Evolutionary conservation across 257 asterid species (phyloP).

Genomic region (Petrea volubilis): DNA sequence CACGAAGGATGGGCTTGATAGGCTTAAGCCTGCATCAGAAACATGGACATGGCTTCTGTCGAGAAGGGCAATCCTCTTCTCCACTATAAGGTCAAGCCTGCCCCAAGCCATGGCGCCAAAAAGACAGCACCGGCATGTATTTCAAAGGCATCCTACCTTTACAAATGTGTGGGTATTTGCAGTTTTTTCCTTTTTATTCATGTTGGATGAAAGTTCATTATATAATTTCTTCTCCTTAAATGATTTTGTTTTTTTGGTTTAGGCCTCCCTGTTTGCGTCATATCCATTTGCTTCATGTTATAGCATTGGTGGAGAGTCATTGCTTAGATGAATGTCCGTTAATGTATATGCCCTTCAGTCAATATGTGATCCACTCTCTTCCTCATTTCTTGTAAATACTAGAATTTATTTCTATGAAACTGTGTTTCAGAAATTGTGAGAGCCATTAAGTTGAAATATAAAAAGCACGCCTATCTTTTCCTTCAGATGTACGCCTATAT

Average conservation of each 20-base stretch:
- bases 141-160: background rate
- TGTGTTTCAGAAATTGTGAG: no score
- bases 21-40: background rate
- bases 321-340: background rate
- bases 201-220: background rate
- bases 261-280: background rate
- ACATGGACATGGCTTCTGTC: background rate
- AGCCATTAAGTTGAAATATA: no score
- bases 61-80: background rate
- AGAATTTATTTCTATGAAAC: no score
- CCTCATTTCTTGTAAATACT: no score
- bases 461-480: no score
- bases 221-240: background rate
- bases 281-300: background rate
- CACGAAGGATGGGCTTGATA: background rate
- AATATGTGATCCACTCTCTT: background rate
- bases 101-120: background rate
- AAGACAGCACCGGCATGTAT: background rate
- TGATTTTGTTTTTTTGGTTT: background rate
- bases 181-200: background rate
- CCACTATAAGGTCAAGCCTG: background rate
- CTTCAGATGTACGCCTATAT: no score
- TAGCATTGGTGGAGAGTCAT: background rate
- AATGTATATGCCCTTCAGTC: background rate
- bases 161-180: background rate